Base-by-base conservation (phyloP, 805 yeast genomes). In the Lipomyces orientalis region DNA sequence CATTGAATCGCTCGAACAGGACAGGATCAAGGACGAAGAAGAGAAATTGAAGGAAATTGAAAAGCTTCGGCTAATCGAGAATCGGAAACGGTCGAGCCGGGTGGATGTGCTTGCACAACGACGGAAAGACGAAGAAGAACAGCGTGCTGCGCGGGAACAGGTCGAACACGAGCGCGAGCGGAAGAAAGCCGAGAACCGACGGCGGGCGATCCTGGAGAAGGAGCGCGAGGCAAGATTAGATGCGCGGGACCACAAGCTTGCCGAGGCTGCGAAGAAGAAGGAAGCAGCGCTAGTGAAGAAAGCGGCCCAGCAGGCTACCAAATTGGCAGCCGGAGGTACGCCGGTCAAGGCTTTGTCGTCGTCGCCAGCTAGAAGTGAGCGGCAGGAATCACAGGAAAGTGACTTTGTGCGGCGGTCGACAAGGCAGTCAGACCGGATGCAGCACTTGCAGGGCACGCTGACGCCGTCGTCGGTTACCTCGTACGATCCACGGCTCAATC, bases 81-180 rank as follows among this genome's bases (percentile, higher is more conserved):
- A 74, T 57, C 70, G 80, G 4, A 78, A 77, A 67, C 73, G 77
- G 35, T 76, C 79, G 0, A 73, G 78, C 22, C 75, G 80, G 22
- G 67, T 77, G 29, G 80, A 77, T 56, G 74, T 71, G 56, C 66
- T 72, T 60, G 69, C 69, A 57, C 63, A 61, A 12, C 67, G 66
- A 6, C 66, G 68, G 57, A 70, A 71, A 60, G 70, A 66, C 31
- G 76, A 72, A 37, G 75, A 74, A 55, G 75, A 72, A 39, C 65
- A 69, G 49, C 63, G 64, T 12, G 34, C 52, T 4, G 68, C 62
- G 46, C 60, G 55, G 25, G 67, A 67, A 60, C 60, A 58, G 7
- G 73, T 65, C 31, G 70, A 67, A 52, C 56, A 61, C 19, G 71
- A 71, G 49, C 64, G 64, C 46, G 65, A 33, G 29, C 66, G 67